A percentile compares a stretch with the other conserved stretches of the same genome.
phyloP scores from a whole-genome alignment of 2,329 filamentous ascomycete species.

The Penicillium nordicum region DNA sequence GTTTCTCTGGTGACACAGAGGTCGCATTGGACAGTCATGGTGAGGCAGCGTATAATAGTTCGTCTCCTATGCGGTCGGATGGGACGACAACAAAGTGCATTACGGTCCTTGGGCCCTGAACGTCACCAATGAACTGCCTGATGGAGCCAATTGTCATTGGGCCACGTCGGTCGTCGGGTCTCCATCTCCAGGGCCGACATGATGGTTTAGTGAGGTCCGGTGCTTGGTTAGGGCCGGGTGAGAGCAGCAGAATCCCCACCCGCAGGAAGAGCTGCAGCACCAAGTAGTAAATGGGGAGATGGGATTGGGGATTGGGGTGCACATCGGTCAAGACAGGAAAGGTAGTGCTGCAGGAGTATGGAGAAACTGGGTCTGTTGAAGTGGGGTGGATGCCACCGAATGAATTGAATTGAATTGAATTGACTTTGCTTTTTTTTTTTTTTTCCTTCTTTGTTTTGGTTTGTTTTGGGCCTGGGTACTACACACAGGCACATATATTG shows the following conservation, averaged over 20 bases:
- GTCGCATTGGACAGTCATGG: constrained; percentile 28
- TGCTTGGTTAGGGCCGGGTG: constrained; percentile 29
- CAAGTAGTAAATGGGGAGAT: constrained; percentile 20
- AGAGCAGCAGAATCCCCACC: constrained; percentile 28
- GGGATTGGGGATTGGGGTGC: constrained; percentile 20
- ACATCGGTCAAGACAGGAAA: constrained; percentile 24
- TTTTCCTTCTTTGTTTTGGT: constrained; percentile 12
- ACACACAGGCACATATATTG: not conserved
- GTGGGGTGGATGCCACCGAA: constrained; percentile 30
- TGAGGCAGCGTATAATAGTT: constrained; percentile 38
- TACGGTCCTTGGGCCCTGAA: constrained; percentile 31
- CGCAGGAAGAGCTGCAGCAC: constrained; percentile 31
- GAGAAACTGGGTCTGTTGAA: constrained; percentile 25
- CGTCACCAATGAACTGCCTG: constrained; percentile 34
- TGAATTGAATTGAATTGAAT: constrained; percentile 11
- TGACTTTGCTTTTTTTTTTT: constrained; percentile 11
- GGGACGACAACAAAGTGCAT: constrained; percentile 28
- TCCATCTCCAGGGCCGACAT: constrained; percentile 26
- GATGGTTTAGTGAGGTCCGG: constrained; percentile 23
- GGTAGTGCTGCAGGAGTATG: constrained; percentile 20
- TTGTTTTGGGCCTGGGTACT: constrained; percentile 3
- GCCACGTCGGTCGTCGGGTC: constrained; percentile 39
- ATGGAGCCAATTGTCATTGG: constrained; percentile 36
- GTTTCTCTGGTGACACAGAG: constrained; percentile 28
- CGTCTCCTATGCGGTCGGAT: constrained; percentile 27